Evolutionary conservation across 2,329 filamentous ascomycete genomes (phyloP), one percentile per base, ranked within the genome.

Genomic region (Aspergillus spinulosporus): DNA sequence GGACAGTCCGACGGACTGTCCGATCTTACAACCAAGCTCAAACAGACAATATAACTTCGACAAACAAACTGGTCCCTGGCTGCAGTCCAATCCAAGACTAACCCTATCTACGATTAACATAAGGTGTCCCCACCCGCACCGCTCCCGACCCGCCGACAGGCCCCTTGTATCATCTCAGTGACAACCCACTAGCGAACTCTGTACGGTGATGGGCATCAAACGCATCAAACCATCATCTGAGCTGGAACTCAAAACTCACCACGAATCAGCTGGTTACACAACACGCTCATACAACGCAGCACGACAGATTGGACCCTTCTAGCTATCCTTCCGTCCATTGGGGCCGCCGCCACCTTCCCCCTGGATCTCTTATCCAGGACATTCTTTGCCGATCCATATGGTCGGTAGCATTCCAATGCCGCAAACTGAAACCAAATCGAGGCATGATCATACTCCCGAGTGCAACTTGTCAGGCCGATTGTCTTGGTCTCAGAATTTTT

Each of bases 271-370:
- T n/a, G 3, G 56, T 62, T 43, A 56, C 44, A 62, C 60, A 50
- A 42, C 28, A 45, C 57, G 14, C 28, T 40, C 44, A 59, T 52
- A 40, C 54, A 14, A 59, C 37, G 52, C 58, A 49, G 45, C 46
- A 56, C 47, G 21, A 44, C 58, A 54, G 54, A 49, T 45, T 48
- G 42, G 46, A 51, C 56, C 46, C 46, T 54, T 46, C 54, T 58
- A 28, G 48, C 48, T 49, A 32, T 15, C 36, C 34, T 4, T 29
- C 26, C 36, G 48, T 26, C 26, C 21, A 46, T 52, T 39, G 40
- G 39, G 8, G n/a, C 31, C 39, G 29, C 8, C 14, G 32, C 14
- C 46, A 36, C 3, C 34, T 40, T 39, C 39, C 42, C 42, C 50
- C 42, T 47, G 42, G 42, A 52, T 52, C 43, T 52, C 14, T 7